Percentiles rank a stretch among this genome's conserved stretches.
These are phyloP conservation scores for Nicotiana tabacum DNA, from an alignment of 257 asterid species.

Conservation along the genomic window DNA sequence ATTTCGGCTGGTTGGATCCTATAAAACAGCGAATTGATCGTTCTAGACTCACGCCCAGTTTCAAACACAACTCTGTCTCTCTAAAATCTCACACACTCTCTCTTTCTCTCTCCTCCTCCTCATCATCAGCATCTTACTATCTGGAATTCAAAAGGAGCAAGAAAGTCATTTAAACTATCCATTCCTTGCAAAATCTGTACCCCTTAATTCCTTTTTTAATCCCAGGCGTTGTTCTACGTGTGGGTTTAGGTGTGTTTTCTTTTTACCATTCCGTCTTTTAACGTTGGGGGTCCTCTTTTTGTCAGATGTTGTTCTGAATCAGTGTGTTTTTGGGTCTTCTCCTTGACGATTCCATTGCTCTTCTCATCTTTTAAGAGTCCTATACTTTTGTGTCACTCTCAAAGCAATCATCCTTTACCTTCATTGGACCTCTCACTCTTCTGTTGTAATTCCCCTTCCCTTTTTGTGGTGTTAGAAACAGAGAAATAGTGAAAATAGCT, in stretches of 20 bases:
- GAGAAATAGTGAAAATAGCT: not conserved
- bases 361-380: constrained; percentile 14
- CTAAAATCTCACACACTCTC: not conserved
- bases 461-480: not conserved
- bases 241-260: not conserved
- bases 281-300: constrained; percentile 23
- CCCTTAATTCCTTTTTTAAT: not conserved
- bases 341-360: constrained; percentile 21
- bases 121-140: not conserved
- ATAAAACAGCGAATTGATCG: constrained; percentile 49
- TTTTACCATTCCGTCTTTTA: constrained; percentile 35
- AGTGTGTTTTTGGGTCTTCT: constrained; percentile 25
- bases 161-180: not conserved
- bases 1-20: constrained; percentile 42
- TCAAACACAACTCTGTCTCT: constrained; percentile 19
- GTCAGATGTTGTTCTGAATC: constrained; percentile 37
- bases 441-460: not conserved
- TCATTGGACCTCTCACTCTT: not conserved
- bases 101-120: not conserved
- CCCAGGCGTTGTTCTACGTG: constrained; percentile 7
- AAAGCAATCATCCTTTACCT: constrained; percentile 21
- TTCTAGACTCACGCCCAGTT: constrained; percentile 22
- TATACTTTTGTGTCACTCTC: not conserved
- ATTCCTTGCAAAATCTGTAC: not conserved
- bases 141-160: not conserved